These are phyloP conservation scores for Maudiozyma turicensis DNA, from an alignment of 805 yeast species.

Conservation along the genomic window DNA sequence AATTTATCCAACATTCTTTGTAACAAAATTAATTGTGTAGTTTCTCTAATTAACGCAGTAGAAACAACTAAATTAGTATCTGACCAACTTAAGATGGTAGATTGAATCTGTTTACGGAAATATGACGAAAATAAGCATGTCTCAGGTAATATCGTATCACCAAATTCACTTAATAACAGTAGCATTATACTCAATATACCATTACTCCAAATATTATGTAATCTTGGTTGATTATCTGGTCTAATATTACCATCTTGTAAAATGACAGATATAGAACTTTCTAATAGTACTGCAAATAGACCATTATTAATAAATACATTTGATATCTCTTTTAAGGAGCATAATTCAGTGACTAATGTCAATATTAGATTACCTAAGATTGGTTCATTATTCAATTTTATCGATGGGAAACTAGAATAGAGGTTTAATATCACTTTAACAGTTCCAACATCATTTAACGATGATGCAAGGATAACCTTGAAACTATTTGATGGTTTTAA, in stretches of 20 bases:
- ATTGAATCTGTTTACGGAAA: constrained; percentile 56
- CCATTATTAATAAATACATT: constrained; percentile 57
- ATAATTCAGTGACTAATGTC: constrained; percentile 58
- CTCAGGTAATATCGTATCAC: constrained; percentile 55
- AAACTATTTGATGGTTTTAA: constrained; percentile 41
- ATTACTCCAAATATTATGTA: constrained; percentile 78
- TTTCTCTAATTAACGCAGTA: constrained; percentile 48
- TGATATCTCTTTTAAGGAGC: constrained; percentile 52
- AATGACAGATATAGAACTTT: constrained; percentile 59
- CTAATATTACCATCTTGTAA: constrained; percentile 58
- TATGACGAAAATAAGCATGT: constrained; percentile 50
- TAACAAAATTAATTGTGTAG: constrained; percentile 57
- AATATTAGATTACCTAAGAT: constrained; percentile 65
- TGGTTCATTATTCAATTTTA: constrained; percentile 52
- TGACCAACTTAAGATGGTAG: constrained; percentile 62
- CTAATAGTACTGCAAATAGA: constrained; percentile 55
- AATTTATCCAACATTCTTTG: constrained; percentile 47
- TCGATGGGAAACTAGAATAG: constrained; percentile 57
- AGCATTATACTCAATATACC: constrained; percentile 66
- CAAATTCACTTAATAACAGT: constrained; percentile 50
- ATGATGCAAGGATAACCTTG: constrained; percentile 39
- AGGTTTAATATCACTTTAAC: constrained; percentile 52
- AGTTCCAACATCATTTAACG: constrained; percentile 49
- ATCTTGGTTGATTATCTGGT: constrained; percentile 41
- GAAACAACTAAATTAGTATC: constrained; percentile 34